Conservation (phyloP, 192 early-diverging fungal species). For the Thamnidium elegans region DNA sequence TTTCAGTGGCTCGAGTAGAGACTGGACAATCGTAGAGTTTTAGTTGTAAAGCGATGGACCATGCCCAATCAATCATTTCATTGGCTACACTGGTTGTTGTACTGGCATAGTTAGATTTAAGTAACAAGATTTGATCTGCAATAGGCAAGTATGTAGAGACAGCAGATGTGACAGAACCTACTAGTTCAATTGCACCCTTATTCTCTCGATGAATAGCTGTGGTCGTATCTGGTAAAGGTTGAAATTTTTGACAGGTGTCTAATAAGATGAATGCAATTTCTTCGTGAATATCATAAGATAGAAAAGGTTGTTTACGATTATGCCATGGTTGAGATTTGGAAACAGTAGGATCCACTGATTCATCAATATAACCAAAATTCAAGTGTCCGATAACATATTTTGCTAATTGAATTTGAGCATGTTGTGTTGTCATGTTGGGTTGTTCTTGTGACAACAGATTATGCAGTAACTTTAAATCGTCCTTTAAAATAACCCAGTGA, state of each 20-base stretch:
- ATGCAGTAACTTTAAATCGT: slow-evolving; percentile 36
- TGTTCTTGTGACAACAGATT: slow-evolving; percentile 21
- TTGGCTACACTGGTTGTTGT: not conserved
- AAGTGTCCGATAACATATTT: slow-evolving; percentile 30
- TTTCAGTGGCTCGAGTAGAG: slow-evolving; percentile 4
- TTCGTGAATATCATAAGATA: slow-evolving; percentile 26
- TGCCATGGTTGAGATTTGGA: slow-evolving; percentile 25
- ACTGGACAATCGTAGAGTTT: slow-evolving; percentile 4
- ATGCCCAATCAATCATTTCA: slow-evolving; percentile 4
- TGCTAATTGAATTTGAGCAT: slow-evolving; percentile 21
- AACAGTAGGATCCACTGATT: slow-evolving; percentile 3
- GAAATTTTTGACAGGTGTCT: slow-evolving; percentile 30
- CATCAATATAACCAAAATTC: slow-evolving; percentile 19
- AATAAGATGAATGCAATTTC: slow-evolving; percentile 37
- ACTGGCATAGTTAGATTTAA: not conserved
- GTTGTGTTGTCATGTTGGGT: not conserved
- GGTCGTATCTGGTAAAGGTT: slow-evolving; percentile 11
- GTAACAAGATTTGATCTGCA: slow-evolving; percentile 1
- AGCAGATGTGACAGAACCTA: not conserved
- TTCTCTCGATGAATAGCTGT: not conserved
- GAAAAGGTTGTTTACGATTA: slow-evolving; percentile 14
- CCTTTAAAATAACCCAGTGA: slow-evolving; percentile 35
- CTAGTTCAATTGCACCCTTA: not conserved
- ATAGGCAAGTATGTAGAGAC: slow-evolving; percentile 9
- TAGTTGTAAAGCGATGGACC: not conserved